phyloP scores from a whole-genome alignment of 768 basidiomycete genomes.

The Boletus reticuloceps region DNA sequence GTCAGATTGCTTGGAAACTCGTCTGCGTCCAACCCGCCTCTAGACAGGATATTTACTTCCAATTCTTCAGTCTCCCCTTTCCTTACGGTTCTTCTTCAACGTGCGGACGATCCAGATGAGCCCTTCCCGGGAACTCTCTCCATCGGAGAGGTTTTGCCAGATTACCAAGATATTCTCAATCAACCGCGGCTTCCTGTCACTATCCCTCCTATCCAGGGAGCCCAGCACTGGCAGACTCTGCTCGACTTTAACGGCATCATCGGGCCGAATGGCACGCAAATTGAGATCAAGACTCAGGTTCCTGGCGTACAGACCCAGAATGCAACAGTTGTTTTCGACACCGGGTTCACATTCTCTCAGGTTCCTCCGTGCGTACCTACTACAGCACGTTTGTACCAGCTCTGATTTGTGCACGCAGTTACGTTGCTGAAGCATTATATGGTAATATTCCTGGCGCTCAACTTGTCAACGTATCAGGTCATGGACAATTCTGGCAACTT shows the following conservation, averaged over 20 bases:
- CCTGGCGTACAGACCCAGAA: slow-evolving; percentile 41
- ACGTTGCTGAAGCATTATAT: slow-evolving; percentile 62
- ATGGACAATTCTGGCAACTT: slow-evolving; percentile 55
- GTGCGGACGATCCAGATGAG: slow-evolving; percentile 51
- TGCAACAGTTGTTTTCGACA: slow-evolving; percentile 63
- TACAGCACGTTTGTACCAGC: slow-evolving; percentile 5
- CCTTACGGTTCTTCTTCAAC: slow-evolving; percentile 62
- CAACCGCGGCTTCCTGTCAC: slow-evolving; percentile 54
- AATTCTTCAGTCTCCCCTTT: slow-evolving; percentile 55
- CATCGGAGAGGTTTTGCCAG: slow-evolving; percentile 53
- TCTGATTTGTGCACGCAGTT: slow-evolving; percentile 31
- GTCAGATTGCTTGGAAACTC: slow-evolving; percentile 37
- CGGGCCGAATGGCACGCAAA: slow-evolving; percentile 55
- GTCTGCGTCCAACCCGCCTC: slow-evolving; percentile 47
- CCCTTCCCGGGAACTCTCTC: slow-evolving; percentile 59
- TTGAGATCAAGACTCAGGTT: slow-evolving; percentile 47
- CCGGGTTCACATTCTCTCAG: slow-evolving; percentile 68
- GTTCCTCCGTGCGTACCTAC: slow-evolving; percentile 43
- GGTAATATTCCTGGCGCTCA: slow-evolving; percentile 51
- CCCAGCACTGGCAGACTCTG: slow-evolving; percentile 64
- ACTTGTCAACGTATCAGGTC: slow-evolving; percentile 35
- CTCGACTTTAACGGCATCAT: slow-evolving; percentile 62
- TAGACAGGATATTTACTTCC: slow-evolving; percentile 65
- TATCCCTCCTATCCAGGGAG: no score
- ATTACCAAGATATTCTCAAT: slow-evolving; percentile 46